Percentiles rank a stretch among this genome's conserved stretches.
phyloP scores from a whole-genome alignment of 352 stramenopile genomes.

The Phytophthora brassicae region DNA sequence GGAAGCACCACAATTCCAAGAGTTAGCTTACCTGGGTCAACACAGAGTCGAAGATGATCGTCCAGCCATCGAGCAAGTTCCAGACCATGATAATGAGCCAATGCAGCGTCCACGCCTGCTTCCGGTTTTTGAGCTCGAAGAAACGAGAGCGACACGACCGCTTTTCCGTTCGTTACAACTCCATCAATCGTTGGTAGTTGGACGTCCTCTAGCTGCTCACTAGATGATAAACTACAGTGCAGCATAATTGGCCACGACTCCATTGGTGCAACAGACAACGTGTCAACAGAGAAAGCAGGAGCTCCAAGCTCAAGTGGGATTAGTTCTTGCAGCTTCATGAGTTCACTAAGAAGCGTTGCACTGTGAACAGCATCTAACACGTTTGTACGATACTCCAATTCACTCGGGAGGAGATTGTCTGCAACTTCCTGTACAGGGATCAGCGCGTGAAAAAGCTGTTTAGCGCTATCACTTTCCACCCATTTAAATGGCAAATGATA shows the following conservation, averaged over 20 bases:
- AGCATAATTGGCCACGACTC: constrained; percentile 38
- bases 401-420: constrained; percentile 31
- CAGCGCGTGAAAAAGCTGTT: constrained; percentile 47
- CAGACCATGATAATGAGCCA: constrained; percentile 47
- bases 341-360: constrained; percentile 32
- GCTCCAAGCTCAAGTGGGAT: constrained; percentile 22
- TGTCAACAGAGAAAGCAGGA: constrained; percentile 14
- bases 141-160: constrained; percentile 36
- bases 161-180: constrained; percentile 41
- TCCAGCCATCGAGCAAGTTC: constrained; percentile 57
- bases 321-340: constrained; percentile 42
- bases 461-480: constrained; percentile 52
- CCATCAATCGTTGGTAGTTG: constrained; percentile 37
- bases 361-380: constrained; percentile 46
- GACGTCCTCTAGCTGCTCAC: background rate
- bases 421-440: constrained; percentile 13
- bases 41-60: constrained; percentile 35
- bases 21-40: constrained; percentile 35
- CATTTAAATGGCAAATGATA: constrained; percentile 69
- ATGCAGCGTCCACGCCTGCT: constrained; percentile 11
- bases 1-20: constrained; percentile 47
- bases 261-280: constrained; percentile 5
- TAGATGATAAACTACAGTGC: constrained; percentile 32
- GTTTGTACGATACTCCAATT: constrained; percentile 39
- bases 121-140: constrained; percentile 26